Conservation (phyloP, 306 rosid species). For the Astragalus membranaceus region DNA sequence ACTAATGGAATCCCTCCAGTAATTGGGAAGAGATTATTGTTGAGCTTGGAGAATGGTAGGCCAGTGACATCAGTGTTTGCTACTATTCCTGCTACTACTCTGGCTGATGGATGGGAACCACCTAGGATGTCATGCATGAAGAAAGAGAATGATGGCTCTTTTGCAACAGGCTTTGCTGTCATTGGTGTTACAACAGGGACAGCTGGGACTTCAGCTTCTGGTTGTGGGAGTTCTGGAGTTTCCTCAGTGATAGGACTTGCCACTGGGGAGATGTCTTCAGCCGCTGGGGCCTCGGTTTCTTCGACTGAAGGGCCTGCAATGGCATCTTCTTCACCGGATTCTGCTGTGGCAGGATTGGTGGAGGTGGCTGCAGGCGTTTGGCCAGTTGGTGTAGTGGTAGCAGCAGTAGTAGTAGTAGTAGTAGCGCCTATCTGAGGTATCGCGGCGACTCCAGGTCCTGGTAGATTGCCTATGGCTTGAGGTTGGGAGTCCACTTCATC, state of each 20-base stretch:
- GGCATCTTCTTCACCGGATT: neutral
- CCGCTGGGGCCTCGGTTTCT: conserved; percentile 20
- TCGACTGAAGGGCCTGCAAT: conserved; percentile 16
- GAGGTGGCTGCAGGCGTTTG: conserved; percentile 28
- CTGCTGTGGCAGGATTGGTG: neutral
- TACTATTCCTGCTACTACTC: conserved; percentile 72
- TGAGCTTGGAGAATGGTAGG: conserved; percentile 58
- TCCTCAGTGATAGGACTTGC: neutral
- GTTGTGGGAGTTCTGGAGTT: conserved; percentile 16
- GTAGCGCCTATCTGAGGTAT: conserved; percentile 19
- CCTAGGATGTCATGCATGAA: conserved; percentile 82
- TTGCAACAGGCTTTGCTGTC: neutral
- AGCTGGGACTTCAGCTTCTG: conserved; percentile 16
- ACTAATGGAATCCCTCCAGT: conserved; percentile 64
- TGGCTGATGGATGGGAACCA: conserved; percentile 62
- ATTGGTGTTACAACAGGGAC: conserved; percentile 4
- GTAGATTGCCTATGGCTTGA: conserved; percentile 21
- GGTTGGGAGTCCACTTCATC: conserved; percentile 34
- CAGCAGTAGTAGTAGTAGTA: conserved; percentile 8
- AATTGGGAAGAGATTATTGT: conserved; percentile 72
- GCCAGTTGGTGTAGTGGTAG: conserved; percentile 26
- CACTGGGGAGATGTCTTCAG: neutral
- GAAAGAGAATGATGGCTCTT: conserved; percentile 43
- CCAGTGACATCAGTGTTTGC: conserved; percentile 52
- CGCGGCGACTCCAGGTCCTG: conserved; percentile 16